phyloP scores from a whole-genome alignment of 179 eudicot genomes.

The Beta corolliflora region DNA sequence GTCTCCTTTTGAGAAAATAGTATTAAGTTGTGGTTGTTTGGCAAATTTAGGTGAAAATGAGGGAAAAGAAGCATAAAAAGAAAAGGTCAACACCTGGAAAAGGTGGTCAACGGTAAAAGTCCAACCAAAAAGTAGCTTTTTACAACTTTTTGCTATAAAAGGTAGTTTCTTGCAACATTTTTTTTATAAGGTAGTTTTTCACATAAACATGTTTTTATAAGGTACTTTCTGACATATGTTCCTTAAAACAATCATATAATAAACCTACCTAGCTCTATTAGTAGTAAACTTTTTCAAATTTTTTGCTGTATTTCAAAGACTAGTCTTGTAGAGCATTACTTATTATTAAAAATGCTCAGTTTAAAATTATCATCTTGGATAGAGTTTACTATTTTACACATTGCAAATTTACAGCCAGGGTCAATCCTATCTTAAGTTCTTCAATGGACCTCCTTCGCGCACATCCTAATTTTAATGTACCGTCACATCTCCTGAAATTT shows the following conservation, averaged over 20 bases:
- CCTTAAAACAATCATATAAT: neutral
- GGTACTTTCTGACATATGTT: too few species aligned
- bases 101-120: too few species aligned
- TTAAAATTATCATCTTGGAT: neutral
- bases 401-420: neutral
- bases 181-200: too few species aligned
- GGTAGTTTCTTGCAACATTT: too few species aligned
- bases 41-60: too few species aligned
- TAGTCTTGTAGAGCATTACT: neutral
- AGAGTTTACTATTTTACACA: neutral
- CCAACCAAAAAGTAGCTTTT: too few species aligned
- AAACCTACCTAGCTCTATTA: neutral
- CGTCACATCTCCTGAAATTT: neutral
- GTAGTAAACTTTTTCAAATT: neutral
- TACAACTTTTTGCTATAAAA: too few species aligned
- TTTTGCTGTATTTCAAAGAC: neutral
- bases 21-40: too few species aligned
- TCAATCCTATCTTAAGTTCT: neutral
- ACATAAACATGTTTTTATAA: too few species aligned
- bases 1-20: too few species aligned
- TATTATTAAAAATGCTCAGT: neutral
- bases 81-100: too few species aligned
- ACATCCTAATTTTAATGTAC: neutral
- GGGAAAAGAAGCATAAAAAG: too few species aligned
- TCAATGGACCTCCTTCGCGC: neutral